Evolutionary conservation across 2,329 filamentous ascomycete genomes (phyloP), one percentile per base, ranked within the genome.

Genomic region (Aureobasidium subglaciale): DNA sequence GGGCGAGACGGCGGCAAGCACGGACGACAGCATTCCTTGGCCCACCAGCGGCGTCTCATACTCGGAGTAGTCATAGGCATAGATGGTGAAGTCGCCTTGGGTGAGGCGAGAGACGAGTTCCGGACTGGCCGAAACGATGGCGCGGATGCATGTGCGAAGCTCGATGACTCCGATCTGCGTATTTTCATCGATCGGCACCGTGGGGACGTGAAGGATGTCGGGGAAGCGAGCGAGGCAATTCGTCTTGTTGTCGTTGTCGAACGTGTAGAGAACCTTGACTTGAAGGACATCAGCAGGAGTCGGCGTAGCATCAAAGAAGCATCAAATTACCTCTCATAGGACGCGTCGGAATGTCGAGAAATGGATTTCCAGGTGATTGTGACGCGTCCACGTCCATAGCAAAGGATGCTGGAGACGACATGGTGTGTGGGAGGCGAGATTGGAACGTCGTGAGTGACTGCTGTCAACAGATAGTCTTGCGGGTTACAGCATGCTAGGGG

Each of bases 221-320:
- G 89, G 87, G 77, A 89, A 86, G 65, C 92, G 83, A 58, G 92
- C 91, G 48, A 99, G 79, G 71, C 90, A 96, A 68, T 92, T 91
- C 61, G 90, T 86, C 72, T 90, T 90, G 73, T 84, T 86, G 62
- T 92, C 86, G 67, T 86, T 85, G 70, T 97, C 91, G 73, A 97
- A 96, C 29, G 90, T 96, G 73, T 97, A 99, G 59, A 95, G 85
- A 48, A 97, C 87, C 78, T 97, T 97, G 71, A 97, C 91, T 95
- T 59, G 52, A 40, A 46, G 30, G 29, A 4, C 15, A 43, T 60
- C 18, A 60, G 59, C 50, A 35, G 8, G 32, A 30, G 27, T 41
- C 20, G 34, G 32, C 11, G 16, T 38, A n/a, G n/a, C 34, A 18
- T 48, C 18, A 29, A 3, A 43, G 9, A 22, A 5, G 4, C 37